Base-by-base conservation (phyloP, 768 basidiomycete species). In the Lactifluus piperatus region DNA sequence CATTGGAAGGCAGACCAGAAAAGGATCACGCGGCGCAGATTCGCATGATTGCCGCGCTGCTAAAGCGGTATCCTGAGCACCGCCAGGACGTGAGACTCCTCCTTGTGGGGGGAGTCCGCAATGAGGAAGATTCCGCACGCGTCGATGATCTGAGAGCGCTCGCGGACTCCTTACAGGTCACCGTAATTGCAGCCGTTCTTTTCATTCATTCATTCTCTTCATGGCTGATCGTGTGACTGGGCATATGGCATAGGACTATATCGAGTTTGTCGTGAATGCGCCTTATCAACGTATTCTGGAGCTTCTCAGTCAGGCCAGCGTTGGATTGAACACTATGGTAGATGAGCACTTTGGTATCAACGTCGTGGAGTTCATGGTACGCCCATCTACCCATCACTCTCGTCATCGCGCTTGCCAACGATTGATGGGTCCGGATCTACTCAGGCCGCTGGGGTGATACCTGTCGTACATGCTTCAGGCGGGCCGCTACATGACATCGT, bases 341-440 rank as follows among this genome's bases (percentile, higher is more conserved):
- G 94, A 98, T 68, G 95, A 99, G 71, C 95, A 99, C 70, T 99
- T 98, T 62, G 95, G 97, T 2, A 98, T 99, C 70, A 97, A 94
- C 65, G 79, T 99, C 37, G 95, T 99, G 8, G 95, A 99, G 70
- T 95, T 90, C 66, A 95, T 98, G 94, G 94, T 90, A 24, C 34
- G 34, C n/a, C n/a, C 24, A 24, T 50, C 63, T n/a, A 81, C 20
- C 22, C 56, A 10, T 60, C 59, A 45, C 62, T 26, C 46, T 53
- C 27, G 26, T n/a, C 16, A 8, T 48, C 16, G 43, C 18, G 7
- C 26, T 49, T 11, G 22, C 29, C 50, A 22, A 24, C 22, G 39
- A 32, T 27, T 29, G 44, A 44, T 44, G 43, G 26, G 24, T 6
- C 37, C 27, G 43, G 26, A n/a, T 6, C 37, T 26, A 26, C 22